A percentile compares a stretch with the other conserved stretches of the same genome.
Evolutionary conservation across 2,329 filamentous ascomycete species (phyloP).

Genomic region (Periconia macrospinosa): DNA sequence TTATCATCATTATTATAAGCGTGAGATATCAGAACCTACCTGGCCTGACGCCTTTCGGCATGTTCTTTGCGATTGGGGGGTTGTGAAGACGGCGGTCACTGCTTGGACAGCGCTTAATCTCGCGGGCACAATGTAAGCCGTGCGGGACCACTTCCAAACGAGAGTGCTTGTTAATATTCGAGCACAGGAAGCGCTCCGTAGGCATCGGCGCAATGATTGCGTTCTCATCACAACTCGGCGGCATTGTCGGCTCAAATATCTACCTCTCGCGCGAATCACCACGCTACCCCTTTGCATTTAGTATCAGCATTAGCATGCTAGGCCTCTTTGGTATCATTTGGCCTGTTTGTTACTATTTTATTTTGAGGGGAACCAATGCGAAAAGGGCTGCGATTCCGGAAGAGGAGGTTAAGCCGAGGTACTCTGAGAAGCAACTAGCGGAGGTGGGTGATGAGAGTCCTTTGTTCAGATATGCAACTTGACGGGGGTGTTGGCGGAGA

Average conservation of each 20-base stretch:
- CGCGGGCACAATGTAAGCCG: conserved; percentile 12
- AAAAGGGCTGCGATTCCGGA: too few species aligned
- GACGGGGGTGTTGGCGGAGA: too few species aligned
- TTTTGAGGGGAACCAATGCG: too few species aligned
- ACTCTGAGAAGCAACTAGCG: too few species aligned
- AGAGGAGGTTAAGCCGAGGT: too few species aligned
- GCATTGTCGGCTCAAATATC: conserved; percentile 27
- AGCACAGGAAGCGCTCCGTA: conserved; percentile 16
- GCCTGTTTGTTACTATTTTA: too few species aligned
- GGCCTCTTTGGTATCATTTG: too few species aligned
- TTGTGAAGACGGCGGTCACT: conserved; percentile 18
- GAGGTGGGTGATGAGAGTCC: too few species aligned
- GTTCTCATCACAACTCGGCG: conserved; percentile 11
- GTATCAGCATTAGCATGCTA: too few species aligned
- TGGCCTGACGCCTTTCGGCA: conserved; percentile 9
- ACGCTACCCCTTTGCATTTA: conserved; percentile 18
- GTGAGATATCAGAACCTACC: conserved; percentile 27
- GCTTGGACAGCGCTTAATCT: conserved; percentile 20
- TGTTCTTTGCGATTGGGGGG: conserved; percentile 18
- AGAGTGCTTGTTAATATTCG: too few species aligned
- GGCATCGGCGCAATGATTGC: conserved; percentile 19
- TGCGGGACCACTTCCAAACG: background rate
- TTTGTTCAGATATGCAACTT: too few species aligned
- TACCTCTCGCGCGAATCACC: conserved; percentile 28
- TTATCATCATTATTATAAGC: conserved; percentile 45